Base-by-base conservation (phyloP, 2,329 filamentous ascomycete species). In the Epichloe brachyelytri region DNA sequence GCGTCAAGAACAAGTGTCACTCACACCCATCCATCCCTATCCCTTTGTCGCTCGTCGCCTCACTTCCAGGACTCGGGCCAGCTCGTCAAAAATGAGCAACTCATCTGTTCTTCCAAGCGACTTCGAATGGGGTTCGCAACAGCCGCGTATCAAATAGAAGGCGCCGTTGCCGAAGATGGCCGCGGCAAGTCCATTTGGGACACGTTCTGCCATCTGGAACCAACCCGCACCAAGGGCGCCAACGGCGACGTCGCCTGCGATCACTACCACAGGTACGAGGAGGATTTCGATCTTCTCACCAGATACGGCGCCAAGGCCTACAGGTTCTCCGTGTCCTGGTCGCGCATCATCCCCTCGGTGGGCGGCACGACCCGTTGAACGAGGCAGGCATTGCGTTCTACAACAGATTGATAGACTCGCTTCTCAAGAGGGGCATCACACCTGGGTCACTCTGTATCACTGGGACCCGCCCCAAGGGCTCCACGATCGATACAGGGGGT, bases 401-500 rank as follows among this genome's bases (percentile, higher is more conserved):
- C 62, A 67, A 75, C 57, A 71, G 74, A 39, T 70, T 85, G 36
- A 75, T 83, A 22, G 77, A 84, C 54, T 75, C 77, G 48, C 69
- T 84, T 14, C 60, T 74, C 17, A 72, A 67, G 3, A 72, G 75
- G 11, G 78, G 74, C 20, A 82, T 85, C 54, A 72, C 71, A 34
- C 80, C 82, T 73, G 82, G 62, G 69, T 82, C 39, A 85, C 82
- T 0, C 68, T 85, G 1, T 83, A 78, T 58, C 82, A 85, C 61
- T 84, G 80, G 80, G 80, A 85, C 14, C 54, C 67, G 0, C 68
- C 68, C 0, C 65, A 67, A 14, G 60, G 46, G 0, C 59, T 70
- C 0, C 60, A 70, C 34, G 63, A 68, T 20, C 58, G 66, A 0
- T 70, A 70, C 5, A 64, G 66, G 0, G 67, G 66, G 0, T 63